These are phyloP conservation scores for Chrysosporium queenslandicum DNA, from an alignment of 2,329 filamentous ascomycete species.

Conservation along the genomic window DNA sequence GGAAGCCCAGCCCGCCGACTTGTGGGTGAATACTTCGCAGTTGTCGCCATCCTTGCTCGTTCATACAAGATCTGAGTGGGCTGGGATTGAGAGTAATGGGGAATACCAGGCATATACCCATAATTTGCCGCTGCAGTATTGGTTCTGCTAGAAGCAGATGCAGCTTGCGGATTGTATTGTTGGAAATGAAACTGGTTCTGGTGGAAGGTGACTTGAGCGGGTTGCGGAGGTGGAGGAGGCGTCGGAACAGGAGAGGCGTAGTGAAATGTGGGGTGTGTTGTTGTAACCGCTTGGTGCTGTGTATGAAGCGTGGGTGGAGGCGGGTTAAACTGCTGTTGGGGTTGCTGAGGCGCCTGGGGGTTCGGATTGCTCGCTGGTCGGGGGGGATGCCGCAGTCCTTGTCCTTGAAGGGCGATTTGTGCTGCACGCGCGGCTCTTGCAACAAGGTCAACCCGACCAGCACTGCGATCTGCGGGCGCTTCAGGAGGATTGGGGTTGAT, in stretches of 20 bases:
- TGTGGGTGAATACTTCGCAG: slow-evolving; percentile 46
- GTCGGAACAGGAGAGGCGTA: slow-evolving; percentile 44
- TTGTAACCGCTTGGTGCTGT: slow-evolving; percentile 13
- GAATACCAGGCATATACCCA: slow-evolving; percentile 38
- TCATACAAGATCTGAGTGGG: slow-evolving; percentile 50
- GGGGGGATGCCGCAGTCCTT: slow-evolving; percentile 29
- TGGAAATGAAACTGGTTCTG: slow-evolving; percentile 36
- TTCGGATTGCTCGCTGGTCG: slow-evolving; percentile 24
- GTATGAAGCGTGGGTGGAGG: slow-evolving; percentile 8
- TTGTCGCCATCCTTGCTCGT: slow-evolving; percentile 46
- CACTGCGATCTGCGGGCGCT: slow-evolving; percentile 32
- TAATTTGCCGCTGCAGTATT: slow-evolving; percentile 32
- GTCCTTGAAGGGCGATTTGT: slow-evolving; percentile 40
- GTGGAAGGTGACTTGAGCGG: slow-evolving; percentile 30
- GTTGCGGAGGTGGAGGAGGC: slow-evolving; percentile 79
- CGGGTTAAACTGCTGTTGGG: slow-evolving; percentile 20
- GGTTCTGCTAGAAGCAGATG: slow-evolving; percentile 22
- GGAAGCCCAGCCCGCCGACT: slow-evolving; percentile 44
- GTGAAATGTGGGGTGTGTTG: slow-evolving; percentile 9
- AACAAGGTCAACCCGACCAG: slow-evolving; percentile 37
- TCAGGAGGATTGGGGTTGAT: slow-evolving; percentile 31
- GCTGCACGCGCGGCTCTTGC: slow-evolving; percentile 40
- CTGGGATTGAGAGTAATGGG: slow-evolving; percentile 40
- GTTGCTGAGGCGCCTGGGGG: slow-evolving; percentile 28
- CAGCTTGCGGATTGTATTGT: slow-evolving; percentile 32